These are phyloP conservation scores for Graphiopsis chlorocephala DNA, from an alignment of 2,329 filamentous ascomycete species.

Conservation along the genomic window DNA sequence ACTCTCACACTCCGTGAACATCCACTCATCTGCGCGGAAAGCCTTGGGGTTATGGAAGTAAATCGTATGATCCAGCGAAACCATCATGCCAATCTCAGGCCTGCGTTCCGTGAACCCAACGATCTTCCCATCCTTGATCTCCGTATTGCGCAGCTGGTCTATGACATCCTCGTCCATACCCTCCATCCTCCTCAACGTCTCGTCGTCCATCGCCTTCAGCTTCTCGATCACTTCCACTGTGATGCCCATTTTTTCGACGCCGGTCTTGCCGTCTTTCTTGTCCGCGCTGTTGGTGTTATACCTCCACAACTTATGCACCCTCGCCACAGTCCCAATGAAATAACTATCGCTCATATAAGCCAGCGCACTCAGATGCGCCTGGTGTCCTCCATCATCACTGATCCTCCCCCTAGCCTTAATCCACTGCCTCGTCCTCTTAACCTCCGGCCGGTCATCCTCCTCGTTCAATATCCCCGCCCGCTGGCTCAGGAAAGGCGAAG, in stretches of 20 bases:
- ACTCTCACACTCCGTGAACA: conserved; percentile 75
- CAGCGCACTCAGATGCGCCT: conserved; percentile 80
- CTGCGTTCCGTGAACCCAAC: conserved; percentile 49
- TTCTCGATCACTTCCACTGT: conserved; percentile 45
- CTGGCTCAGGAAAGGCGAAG: conserved; percentile 58
- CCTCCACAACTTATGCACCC: conserved; percentile 77
- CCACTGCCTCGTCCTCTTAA: conserved; percentile 67
- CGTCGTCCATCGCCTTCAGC: conserved; percentile 45
- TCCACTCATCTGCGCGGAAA: conserved; percentile 64
- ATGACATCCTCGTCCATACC: conserved; percentile 53
- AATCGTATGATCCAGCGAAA: conserved; percentile 70
- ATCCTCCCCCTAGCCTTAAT: conserved; percentile 72
- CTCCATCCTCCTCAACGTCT: conserved; percentile 41
- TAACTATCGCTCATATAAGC: conserved; percentile 92
- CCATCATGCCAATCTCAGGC: conserved; percentile 76
- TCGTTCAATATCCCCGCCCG: conserved; percentile 57
- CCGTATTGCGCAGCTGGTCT: conserved; percentile 45
- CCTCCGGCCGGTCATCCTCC: conserved; percentile 54
- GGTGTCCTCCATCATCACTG: conserved; percentile 67
- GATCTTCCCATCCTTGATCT: conserved; percentile 38
- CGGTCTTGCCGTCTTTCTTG: conserved; percentile 20
- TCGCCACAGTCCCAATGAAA: conserved; percentile 85
- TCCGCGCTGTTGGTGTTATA: conserved; percentile 48
- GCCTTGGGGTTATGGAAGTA: conserved; percentile 53
- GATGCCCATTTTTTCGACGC: conserved; percentile 21